These are phyloP conservation scores for Russula dissimulans DNA, from an alignment of 768 basidiomycete genomes.

Conservation along the genomic window DNA sequence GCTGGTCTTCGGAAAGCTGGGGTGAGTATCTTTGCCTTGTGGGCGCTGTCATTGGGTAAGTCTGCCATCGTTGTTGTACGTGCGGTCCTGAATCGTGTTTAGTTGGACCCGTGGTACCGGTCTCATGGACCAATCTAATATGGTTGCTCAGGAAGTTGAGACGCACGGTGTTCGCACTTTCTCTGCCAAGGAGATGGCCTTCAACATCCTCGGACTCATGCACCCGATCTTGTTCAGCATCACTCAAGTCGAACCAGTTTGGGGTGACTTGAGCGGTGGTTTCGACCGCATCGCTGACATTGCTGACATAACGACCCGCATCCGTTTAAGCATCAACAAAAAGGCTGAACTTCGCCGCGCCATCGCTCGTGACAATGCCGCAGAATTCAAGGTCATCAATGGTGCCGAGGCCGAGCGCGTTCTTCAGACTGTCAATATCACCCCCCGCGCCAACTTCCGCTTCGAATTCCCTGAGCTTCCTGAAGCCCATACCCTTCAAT, in stretches of 20 bases:
- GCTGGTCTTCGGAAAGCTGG: constrained; percentile 98
- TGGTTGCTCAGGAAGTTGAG: constrained; percentile 90
- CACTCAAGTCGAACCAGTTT: constrained; percentile 98
- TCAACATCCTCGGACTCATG: constrained; percentile 99
- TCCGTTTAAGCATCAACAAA: constrained; percentile 70
- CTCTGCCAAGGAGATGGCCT: constrained; percentile 99
- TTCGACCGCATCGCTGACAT: constrained; percentile 97
- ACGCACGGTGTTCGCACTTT: constrained; percentile 91
- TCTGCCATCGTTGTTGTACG: constrained; percentile 6
- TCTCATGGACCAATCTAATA: constrained; percentile 91
- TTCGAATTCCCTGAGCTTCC: constrained; percentile 91
- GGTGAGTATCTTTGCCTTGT: constrained; percentile 97
- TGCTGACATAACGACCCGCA: constrained; percentile 82
- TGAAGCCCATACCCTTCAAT: constrained; percentile 51
- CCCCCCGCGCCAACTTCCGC: constrained; percentile 96
- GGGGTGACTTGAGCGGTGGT: constrained; percentile 97
- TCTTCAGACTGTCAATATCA: constrained; percentile 84
- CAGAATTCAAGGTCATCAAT: constrained; percentile 89
- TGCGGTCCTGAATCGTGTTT: constrained; percentile 5
- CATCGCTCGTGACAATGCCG: constrained; percentile 85
- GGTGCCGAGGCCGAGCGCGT: constrained; percentile 89
- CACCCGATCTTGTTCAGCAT: constrained; percentile 98
- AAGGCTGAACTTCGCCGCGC: constrained; percentile 91
- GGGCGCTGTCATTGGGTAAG: constrained; percentile 95
- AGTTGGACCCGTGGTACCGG: constrained; percentile 99